A percentile compares a stretch with the other conserved stretches of the same genome.
Evolutionary conservation across 495 filamentous ascomycete species (phyloP).

Genomic region (Barbatosphaeria neglecta): DNA sequence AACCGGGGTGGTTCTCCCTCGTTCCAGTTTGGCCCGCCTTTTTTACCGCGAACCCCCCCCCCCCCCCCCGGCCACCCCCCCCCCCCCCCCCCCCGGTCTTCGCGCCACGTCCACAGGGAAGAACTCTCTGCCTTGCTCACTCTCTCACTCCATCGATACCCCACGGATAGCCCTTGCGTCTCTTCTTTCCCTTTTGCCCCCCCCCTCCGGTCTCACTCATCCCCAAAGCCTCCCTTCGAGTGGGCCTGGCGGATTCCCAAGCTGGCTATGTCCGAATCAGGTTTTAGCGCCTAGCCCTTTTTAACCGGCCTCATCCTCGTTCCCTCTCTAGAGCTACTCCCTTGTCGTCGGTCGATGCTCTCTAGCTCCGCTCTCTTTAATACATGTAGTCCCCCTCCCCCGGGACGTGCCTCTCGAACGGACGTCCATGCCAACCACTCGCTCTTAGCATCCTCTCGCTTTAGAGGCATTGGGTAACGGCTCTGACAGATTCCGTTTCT

Average conservation of each 20-base stretch:
- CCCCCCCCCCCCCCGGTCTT: neutral
- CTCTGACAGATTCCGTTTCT: slow-evolving; percentile 9
- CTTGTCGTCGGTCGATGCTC: neutral
- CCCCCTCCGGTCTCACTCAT: slow-evolving; percentile 9
- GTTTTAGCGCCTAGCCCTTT: slow-evolving; percentile 16
- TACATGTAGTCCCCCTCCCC: slow-evolving; percentile 1
- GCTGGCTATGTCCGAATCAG: slow-evolving; percentile 11
- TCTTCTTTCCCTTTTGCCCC: slow-evolving; percentile 1
- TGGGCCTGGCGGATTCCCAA: slow-evolving; percentile 6
- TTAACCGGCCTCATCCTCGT: slow-evolving; percentile 5
- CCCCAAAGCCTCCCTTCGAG: slow-evolving; percentile 9
- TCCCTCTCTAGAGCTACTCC: neutral
- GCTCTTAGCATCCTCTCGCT: slow-evolving; percentile 5
- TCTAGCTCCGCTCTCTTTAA: neutral
- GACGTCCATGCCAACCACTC: neutral
- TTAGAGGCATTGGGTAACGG: slow-evolving; percentile 10
- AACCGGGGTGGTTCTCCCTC: too few species aligned
- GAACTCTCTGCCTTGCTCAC: neutral
- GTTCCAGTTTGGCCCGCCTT: too few species aligned
- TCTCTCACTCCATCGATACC: neutral
- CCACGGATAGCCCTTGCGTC: neutral
- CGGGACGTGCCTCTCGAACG: neutral
- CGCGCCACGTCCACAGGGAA: neutral
- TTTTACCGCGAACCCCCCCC: neutral
- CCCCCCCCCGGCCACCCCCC: neutral